These are phyloP conservation scores for Leccinum truebloodii DNA, from an alignment of 768 basidiomycete genomes.

Conservation along the genomic window DNA sequence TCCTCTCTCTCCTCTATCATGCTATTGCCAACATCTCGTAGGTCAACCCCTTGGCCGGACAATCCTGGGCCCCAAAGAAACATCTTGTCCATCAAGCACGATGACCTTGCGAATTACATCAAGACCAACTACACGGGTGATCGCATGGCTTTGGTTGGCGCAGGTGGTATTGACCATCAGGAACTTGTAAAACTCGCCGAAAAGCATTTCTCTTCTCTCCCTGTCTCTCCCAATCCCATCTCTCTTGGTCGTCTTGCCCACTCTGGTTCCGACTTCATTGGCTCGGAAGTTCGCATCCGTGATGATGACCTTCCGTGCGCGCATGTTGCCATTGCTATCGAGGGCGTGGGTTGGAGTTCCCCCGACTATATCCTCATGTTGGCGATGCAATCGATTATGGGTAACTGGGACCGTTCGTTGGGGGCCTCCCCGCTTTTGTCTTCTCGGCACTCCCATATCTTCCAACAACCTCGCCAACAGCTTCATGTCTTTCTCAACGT, in stretches of 20 bases:
- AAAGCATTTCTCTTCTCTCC: slow-evolving; percentile 88
- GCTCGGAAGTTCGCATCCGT: slow-evolving; percentile 93
- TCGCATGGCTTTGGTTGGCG: slow-evolving; percentile 97
- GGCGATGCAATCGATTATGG: slow-evolving; percentile 96
- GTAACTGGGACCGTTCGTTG: slow-evolving; percentile 98
- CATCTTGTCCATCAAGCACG: slow-evolving; percentile 91
- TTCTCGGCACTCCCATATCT: slow-evolving; percentile 85
- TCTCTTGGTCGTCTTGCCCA: slow-evolving; percentile 81
- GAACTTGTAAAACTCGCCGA: slow-evolving; percentile 94
- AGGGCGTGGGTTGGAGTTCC: slow-evolving; percentile 96
- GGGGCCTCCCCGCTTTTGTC: slow-evolving; percentile 88
- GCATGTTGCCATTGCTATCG: slow-evolving; percentile 95
- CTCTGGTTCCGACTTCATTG: slow-evolving; percentile 80
- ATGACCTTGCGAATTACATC: slow-evolving; percentile 89
- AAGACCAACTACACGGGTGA: slow-evolving; percentile 98
- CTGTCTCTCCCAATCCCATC: slow-evolving; percentile 84
- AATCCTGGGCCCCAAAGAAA: slow-evolving; percentile 96
- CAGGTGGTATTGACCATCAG: slow-evolving; percentile 91
- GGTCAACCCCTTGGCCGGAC: slow-evolving; percentile 95
- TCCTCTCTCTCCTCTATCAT: slow-evolving; percentile 1
- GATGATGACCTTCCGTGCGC: slow-evolving; percentile 89
- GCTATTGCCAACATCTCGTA: slow-evolving; percentile 33
- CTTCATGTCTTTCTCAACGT: slow-evolving; percentile 99
- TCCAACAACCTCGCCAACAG: slow-evolving; percentile 96
- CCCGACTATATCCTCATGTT: slow-evolving; percentile 99